Conservation (phyloP, 2,329 filamentous ascomycete species). For the Cyanodermella asteris region DNA sequence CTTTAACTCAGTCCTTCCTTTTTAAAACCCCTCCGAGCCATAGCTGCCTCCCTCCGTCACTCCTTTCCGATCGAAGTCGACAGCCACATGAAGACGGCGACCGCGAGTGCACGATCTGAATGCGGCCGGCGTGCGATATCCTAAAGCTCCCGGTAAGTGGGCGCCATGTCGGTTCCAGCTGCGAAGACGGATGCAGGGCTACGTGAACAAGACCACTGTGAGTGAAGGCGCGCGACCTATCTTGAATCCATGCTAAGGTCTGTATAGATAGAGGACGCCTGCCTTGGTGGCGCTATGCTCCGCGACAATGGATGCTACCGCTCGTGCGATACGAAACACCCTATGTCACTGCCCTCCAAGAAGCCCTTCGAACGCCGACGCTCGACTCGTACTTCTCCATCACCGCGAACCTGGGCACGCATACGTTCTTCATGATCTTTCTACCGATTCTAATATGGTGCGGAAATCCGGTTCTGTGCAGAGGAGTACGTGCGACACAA, state of each 20-base stretch:
- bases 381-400: constrained; percentile 95
- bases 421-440: constrained; percentile 96
- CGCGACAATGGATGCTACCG: constrained; percentile 65
- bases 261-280: constrained; percentile 55
- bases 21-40: too few relatives aligned
- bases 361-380: constrained; percentile 53
- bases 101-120: constrained; percentile 4
- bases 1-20: too few relatives aligned
- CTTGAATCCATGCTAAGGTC: background rate
- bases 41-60: too few relatives aligned
- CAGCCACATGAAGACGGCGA: constrained; percentile 2
- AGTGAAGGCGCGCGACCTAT: too few relatives aligned
- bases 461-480: constrained; percentile 62
- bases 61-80: too few relatives aligned
- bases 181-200: constrained; percentile 40
- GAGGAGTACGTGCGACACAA: constrained; percentile 43
- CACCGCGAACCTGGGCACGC: constrained; percentile 86
- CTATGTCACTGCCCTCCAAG: constrained; percentile 72
- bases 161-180: background rate
- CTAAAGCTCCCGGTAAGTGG: too few relatives aligned
- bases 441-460: constrained; percentile 95
- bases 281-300: constrained; percentile 66
- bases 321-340: constrained; percentile 88
- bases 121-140: constrained; percentile 16
- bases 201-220: constrained; percentile 57